phyloP scores from a whole-genome alignment of 306 rosid species.

The Carpinus fangiana region DNA sequence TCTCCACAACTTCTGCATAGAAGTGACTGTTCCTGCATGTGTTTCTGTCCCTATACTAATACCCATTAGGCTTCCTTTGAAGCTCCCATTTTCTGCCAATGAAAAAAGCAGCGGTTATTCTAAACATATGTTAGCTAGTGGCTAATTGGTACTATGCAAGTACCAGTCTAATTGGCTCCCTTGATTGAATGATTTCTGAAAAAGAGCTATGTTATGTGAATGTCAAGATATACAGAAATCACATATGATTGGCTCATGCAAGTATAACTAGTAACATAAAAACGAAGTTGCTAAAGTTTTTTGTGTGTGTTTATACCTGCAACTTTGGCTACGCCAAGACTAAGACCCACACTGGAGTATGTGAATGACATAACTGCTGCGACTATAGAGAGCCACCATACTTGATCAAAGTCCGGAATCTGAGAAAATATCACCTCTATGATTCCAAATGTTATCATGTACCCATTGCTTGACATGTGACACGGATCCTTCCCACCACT shows the following conservation, averaged over 20 bases:
- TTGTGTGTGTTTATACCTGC: constrained; percentile 44
- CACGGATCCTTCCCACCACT: constrained; percentile 78
- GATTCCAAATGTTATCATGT: constrained; percentile 72
- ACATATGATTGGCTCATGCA: not conserved
- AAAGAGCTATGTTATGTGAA: not conserved
- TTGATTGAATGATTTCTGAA: not conserved
- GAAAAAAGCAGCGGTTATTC: not conserved
- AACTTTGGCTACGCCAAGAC: constrained; percentile 67
- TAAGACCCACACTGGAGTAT: constrained; percentile 58
- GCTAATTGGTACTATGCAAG: not conserved
- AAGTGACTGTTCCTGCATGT: constrained; percentile 55
- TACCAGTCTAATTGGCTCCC: not conserved
- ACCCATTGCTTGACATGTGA: constrained; percentile 74
- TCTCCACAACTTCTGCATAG: constrained; percentile 69
- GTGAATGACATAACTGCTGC: constrained; percentile 80
- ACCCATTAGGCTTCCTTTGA: constrained; percentile 66
- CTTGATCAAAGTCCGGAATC: constrained; percentile 70
- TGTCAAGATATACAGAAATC: not conserved
- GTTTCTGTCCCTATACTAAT: constrained; percentile 65
- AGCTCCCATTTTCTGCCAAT: constrained; percentile 48
- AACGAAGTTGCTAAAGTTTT: too few relatives aligned
- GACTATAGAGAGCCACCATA: constrained; percentile 79
- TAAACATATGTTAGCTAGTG: not conserved
- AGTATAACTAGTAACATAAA: not conserved
- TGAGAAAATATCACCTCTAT: constrained; percentile 66